phyloP scores from a whole-genome alignment of 2,329 filamentous ascomycete species.

The Talaromyces funiculosus region DNA sequence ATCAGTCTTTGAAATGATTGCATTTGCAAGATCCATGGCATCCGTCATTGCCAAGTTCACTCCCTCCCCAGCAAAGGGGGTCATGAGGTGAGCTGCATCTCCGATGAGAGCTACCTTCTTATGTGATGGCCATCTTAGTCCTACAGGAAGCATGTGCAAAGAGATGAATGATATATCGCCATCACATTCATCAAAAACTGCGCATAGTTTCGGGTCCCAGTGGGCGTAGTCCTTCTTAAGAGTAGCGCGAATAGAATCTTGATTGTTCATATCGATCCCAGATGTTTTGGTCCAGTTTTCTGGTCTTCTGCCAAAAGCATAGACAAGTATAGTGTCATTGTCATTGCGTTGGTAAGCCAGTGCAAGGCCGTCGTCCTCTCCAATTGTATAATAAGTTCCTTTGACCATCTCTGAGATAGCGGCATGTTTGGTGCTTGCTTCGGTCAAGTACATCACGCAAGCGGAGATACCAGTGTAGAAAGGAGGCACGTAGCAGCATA shows the following conservation, averaged over 20 bases:
- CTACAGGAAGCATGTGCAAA: constrained; percentile 23
- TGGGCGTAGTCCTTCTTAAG: constrained; percentile 9
- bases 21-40: constrained; percentile 12
- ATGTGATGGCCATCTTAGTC: constrained; percentile 20
- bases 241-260: neutral
- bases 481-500: constrained; percentile 21
- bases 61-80: constrained; percentile 23
- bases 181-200: constrained; percentile 17
- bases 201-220: constrained; percentile 16
- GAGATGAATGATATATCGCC: constrained; percentile 12
- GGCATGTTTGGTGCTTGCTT: constrained; percentile 19
- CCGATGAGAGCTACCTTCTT: constrained; percentile 23
- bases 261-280: constrained; percentile 3
- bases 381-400: constrained; percentile 18
- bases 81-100: constrained; percentile 26
- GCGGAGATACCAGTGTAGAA: constrained; percentile 20
- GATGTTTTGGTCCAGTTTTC: constrained; percentile 11
- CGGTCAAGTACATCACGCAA: constrained; percentile 16
- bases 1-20: constrained; percentile 11
- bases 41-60: constrained; percentile 20
- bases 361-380: constrained; percentile 18
- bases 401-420: constrained; percentile 17
- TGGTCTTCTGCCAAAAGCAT: constrained; percentile 6
- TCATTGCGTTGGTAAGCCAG: constrained; percentile 23
- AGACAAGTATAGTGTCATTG: constrained; percentile 16